Percentiles rank a stretch among this genome's conserved stretches.
Conservation (phyloP, 371 early-diverging fungal genomes). For the Mucor saturninus region DNA sequence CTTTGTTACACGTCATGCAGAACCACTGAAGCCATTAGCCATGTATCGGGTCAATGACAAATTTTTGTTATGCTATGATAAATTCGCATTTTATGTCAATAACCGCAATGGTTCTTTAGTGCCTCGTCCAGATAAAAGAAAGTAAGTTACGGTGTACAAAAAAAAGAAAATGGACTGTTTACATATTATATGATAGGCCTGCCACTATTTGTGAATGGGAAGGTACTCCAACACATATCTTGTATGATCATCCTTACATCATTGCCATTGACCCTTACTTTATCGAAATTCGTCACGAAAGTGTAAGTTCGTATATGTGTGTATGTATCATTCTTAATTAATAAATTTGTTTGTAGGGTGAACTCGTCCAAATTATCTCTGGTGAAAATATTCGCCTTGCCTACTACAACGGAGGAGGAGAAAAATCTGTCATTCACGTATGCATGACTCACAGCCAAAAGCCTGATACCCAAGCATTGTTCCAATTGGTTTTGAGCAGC, state of each 20-base stretch:
- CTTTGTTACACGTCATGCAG: slow-evolving; percentile 79
- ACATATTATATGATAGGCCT: slow-evolving; percentile 23
- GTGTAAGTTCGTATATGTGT: slow-evolving; percentile 34
- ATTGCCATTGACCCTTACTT: slow-evolving; percentile 87
- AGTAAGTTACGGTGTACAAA: slow-evolving; percentile 27
- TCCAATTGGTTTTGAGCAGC: slow-evolving; percentile 37
- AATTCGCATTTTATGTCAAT: slow-evolving; percentile 93
- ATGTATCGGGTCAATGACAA: slow-evolving; percentile 80
- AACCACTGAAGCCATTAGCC: slow-evolving; percentile 78
- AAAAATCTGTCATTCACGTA: slow-evolving; percentile 48
- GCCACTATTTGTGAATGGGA: slow-evolving; percentile 60
- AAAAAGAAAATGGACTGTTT: neutral
- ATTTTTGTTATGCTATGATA: slow-evolving; percentile 89
- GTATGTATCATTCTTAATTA: slow-evolving; percentile 7
- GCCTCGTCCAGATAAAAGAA: slow-evolving; percentile 34
- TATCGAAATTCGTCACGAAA: slow-evolving; percentile 86
- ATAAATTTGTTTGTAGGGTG: slow-evolving; percentile 33
- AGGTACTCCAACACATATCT: slow-evolving; percentile 64
- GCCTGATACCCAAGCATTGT: slow-evolving; percentile 51
- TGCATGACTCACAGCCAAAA: slow-evolving; percentile 52
- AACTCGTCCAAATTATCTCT: slow-evolving; percentile 52
- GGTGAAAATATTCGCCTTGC: slow-evolving; percentile 57
- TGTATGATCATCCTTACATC: slow-evolving; percentile 83
- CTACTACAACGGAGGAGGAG: slow-evolving; percentile 48
- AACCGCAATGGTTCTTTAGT: slow-evolving; percentile 60